phyloP scores from a whole-genome alignment of 2,329 filamentous ascomycete species.

The Penicillium sp. region DNA sequence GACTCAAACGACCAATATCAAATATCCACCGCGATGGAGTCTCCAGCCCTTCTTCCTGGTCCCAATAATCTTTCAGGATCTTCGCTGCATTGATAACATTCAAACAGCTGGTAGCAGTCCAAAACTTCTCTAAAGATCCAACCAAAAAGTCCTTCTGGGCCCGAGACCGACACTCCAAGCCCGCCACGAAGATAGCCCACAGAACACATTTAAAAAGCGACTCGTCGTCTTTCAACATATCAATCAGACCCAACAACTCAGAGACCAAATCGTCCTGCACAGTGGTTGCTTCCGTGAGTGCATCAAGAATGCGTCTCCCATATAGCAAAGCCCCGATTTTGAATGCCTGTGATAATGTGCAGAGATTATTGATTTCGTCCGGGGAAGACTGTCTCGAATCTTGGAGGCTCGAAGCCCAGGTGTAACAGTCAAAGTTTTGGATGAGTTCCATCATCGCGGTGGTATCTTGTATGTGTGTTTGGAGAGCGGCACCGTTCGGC shows the following conservation, averaged over 20 bases:
- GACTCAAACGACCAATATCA: slow-evolving; percentile 27
- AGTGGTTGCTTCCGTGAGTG: slow-evolving; percentile 15
- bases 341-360: slow-evolving; percentile 30
- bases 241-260: slow-evolving; percentile 28
- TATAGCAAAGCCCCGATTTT: slow-evolving; percentile 34
- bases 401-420: slow-evolving; percentile 28
- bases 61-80: slow-evolving; percentile 31
- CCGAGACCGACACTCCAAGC: slow-evolving; percentile 29
- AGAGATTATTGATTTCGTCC: slow-evolving; percentile 24
- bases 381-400: slow-evolving; percentile 11
- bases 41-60: slow-evolving; percentile 8
- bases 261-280: slow-evolving; percentile 23
- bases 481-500: not conserved
- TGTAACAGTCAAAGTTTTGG: slow-evolving; percentile 27
- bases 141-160: slow-evolving; percentile 27
- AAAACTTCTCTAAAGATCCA: slow-evolving; percentile 30
- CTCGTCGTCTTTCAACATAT: slow-evolving; percentile 24
- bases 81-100: slow-evolving; percentile 36
- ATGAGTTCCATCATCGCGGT: slow-evolving; percentile 21
- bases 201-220: slow-evolving; percentile 36
- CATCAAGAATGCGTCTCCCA: slow-evolving; percentile 33
- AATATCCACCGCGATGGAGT: slow-evolving; percentile 31
- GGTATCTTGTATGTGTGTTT: slow-evolving; percentile 15
- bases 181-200: slow-evolving; percentile 38
- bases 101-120: slow-evolving; percentile 33